Evolutionary conservation across 495 filamentous ascomycete genomes (phyloP), one percentile per base, ranked within the genome.

Genomic region (Tuber umbilicatum): DNA sequence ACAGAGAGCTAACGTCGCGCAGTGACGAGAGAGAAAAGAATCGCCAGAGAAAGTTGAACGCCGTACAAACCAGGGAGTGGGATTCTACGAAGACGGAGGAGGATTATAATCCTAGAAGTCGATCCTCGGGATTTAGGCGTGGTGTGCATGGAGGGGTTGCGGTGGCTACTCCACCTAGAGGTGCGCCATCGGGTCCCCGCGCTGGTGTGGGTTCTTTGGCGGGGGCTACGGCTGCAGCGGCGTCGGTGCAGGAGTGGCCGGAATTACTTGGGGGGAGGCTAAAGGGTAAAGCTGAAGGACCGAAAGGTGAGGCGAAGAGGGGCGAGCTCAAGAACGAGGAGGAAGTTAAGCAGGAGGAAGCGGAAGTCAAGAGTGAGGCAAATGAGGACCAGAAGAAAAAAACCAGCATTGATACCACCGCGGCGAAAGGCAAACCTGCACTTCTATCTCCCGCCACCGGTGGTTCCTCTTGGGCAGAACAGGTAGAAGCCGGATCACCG

Each of bases 61-160:
- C 90, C 21, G 82, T 89, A 55, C 86, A 84, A 0, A 91, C 88
- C 4, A 84, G 92, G 64, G 92, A 94, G 82, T 94, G 92, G 92
- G 92, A 94, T 84, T 86, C 86, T 23, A 87, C 90, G 76, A 94
- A 94, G 82, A 86, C 86, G 37, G 90, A 93, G 76, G 88, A 89
- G 27, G 87, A 90, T 80, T 81, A 81, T 45, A 80, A 81, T 60
- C 74, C 74, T 4, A 73, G 72, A 43, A 79, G 70, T 45, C 69
- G 74, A 64, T 74, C 67, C 38, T 72, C 80, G n/a, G 74, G 71
- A 6, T 81, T 70, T 31, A 70, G 80, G 27, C 78, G 80, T 41
- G 80, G 80, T 70, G 77, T 50, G 45, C 23, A 79, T 39, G 80
- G 80, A 37, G 73, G 72, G n/a, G 70, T 81, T 64, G 39, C 43